phyloP scores from a whole-genome alignment of 2,329 filamentous ascomycete genomes.

The Fusarium citri region DNA sequence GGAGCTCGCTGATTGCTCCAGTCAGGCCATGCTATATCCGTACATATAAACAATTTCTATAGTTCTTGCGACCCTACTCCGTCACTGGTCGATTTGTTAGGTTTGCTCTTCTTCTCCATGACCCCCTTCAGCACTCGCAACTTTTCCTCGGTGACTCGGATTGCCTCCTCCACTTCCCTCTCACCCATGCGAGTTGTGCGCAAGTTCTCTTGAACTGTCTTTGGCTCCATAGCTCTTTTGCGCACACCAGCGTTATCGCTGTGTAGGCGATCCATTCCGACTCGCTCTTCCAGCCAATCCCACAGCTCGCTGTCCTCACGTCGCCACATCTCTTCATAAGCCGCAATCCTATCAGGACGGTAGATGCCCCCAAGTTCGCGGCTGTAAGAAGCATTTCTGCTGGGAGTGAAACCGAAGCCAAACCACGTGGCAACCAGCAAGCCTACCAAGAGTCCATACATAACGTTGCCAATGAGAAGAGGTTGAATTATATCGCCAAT shows the following conservation, averaged over 20 bases:
- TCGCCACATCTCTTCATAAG: constrained; percentile 94
- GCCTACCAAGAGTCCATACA: constrained; percentile 79
- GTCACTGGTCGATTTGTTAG: constrained; percentile 17
- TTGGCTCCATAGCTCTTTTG: constrained; percentile 64
- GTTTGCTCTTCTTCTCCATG: constrained; percentile 61
- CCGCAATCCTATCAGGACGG: constrained; percentile 75
- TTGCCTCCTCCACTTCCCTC: constrained; percentile 81
- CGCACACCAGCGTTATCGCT: constrained; percentile 51
- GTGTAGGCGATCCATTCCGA: constrained; percentile 73
- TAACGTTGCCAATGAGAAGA: constrained; percentile 79
- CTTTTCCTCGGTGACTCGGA: constrained; percentile 87
- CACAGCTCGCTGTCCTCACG: constrained; percentile 89
- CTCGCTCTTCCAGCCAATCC: constrained; percentile 92
- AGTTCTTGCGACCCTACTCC: constrained; percentile 31
- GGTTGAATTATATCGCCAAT: constrained; percentile 76
- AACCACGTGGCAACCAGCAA: constrained; percentile 82
- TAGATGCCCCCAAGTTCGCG: constrained; percentile 47
- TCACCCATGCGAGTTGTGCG: constrained; percentile 73
- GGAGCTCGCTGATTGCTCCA: constrained; percentile 40
- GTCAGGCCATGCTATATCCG: constrained; percentile 35
- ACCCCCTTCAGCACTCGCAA: constrained; percentile 80
- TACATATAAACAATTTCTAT: constrained; percentile 43
- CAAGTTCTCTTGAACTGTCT: constrained; percentile 69
- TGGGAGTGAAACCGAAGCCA: constrained; percentile 65
- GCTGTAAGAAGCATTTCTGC: constrained; percentile 53